Evolutionary conservation across 257 asterid genomes (phyloP).

Genomic region (Haberlea rhodopensis): DNA sequence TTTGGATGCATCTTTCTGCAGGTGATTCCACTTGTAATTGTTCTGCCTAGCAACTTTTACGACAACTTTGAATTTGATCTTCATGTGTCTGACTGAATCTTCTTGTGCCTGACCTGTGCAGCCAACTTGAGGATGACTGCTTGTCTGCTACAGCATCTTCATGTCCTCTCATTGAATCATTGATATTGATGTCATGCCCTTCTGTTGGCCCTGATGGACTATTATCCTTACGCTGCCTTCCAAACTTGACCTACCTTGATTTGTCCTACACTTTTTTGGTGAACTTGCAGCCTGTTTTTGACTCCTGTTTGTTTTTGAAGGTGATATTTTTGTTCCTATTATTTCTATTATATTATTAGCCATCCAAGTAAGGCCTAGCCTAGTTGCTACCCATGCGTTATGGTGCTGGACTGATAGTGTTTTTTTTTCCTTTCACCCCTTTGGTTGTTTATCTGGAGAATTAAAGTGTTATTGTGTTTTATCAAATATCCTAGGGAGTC

Average conservation of each 20-base stretch:
- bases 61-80: constrained; percentile 8
- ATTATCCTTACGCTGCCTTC: constrained; percentile 59
- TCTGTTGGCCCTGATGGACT: constrained; percentile 86
- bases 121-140: constrained; percentile 92
- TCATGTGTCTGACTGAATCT: constrained; percentile 12
- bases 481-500: not conserved
- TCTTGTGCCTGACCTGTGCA: constrained; percentile 34
- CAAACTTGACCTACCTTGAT: constrained; percentile 75
- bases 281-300: constrained; percentile 74
- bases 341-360: constrained; percentile 5
- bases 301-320: constrained; percentile 71
- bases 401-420: constrained; percentile 2
- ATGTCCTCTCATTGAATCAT: constrained; percentile 76
- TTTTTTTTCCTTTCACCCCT: not conserved
- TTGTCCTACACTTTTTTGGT: constrained; percentile 88
- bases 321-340: constrained; percentile 36
- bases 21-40: constrained; percentile 39
- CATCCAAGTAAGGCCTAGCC: not conserved
- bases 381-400: not conserved
- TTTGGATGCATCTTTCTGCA: constrained; percentile 97
- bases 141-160: constrained; percentile 79
- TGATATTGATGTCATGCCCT: constrained; percentile 92
- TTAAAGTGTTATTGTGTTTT: not conserved
- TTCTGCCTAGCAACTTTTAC: not conserved
- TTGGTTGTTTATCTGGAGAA: not conserved